Conservation (phyloP, 176 grass and related monocot species). For the Saccharum officinarum region DNA sequence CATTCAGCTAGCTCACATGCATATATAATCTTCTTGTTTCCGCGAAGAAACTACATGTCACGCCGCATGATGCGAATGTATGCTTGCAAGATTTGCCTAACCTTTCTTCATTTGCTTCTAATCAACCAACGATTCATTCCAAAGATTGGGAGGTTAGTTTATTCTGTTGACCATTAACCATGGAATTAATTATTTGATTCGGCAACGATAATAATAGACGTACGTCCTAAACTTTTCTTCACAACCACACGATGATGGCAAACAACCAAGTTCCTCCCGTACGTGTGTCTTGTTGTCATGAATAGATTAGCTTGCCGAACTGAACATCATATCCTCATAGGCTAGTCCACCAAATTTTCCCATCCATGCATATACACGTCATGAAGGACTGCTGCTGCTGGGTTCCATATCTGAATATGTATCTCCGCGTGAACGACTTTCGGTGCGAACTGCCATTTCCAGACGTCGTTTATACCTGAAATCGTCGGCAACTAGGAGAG, state of each 20-base stretch:
- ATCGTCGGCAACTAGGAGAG: conserved; percentile 1
- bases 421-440: conserved; percentile 10
- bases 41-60: too few relatives aligned
- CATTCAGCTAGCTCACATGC: too few relatives aligned
- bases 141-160: background rate
- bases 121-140: too few relatives aligned
- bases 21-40: too few relatives aligned
- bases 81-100: too few relatives aligned
- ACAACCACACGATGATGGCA: background rate
- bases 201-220: background rate
- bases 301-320: conserved; percentile 37
- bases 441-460: conserved; percentile 1
- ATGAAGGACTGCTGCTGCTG: background rate
- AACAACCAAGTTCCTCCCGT: background rate
- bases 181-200: background rate
- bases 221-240: background rate
- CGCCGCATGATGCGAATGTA: too few relatives aligned
- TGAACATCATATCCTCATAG: conserved; percentile 12
- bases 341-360: background rate
- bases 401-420: conserved; percentile 12
- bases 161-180: background rate
- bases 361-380: background rate
- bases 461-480: background rate
- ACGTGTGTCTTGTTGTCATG: conserved; percentile 1
- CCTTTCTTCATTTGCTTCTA: too few relatives aligned